Evolutionary conservation across 1,284 basidiomycete genomes (phyloP).

Genomic region (Ganoderma sp.): DNA sequence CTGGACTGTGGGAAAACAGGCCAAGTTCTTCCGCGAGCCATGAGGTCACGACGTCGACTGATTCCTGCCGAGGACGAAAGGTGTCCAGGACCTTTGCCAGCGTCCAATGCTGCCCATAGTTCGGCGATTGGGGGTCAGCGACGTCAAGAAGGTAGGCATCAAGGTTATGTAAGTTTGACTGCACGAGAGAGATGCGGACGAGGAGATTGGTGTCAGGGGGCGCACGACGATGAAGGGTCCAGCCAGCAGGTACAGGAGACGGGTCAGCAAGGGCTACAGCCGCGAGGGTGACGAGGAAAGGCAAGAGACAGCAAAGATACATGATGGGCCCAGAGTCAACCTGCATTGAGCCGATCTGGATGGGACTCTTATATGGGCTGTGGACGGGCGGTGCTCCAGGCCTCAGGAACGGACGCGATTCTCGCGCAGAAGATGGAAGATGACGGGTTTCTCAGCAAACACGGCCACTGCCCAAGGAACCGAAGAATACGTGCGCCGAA

Average conservation of each 20-base stretch:
- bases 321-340: not conserved
- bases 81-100: constrained; percentile 43
- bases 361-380: constrained; percentile 1
- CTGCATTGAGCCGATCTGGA: not conserved
- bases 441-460: not conserved
- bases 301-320: not conserved
- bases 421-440: constrained; percentile 1
- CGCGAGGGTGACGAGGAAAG: not conserved
- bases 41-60: constrained; percentile 45
- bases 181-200: constrained; percentile 45
- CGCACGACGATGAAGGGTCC: constrained; percentile 20
- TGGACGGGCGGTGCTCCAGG: not conserved
- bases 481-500: not conserved
- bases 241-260: constrained; percentile 4
- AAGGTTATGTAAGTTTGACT: constrained; percentile 49
- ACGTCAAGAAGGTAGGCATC: constrained; percentile 50
- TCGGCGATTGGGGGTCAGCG: constrained; percentile 49
- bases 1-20: constrained; percentile 40
- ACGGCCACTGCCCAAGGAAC: not conserved
- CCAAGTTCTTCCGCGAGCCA: constrained; percentile 36
- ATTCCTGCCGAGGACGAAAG: constrained; percentile 50
- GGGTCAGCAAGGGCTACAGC: not conserved
- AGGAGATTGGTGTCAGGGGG: constrained; percentile 4
- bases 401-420: not conserved
- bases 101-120: constrained; percentile 52